Evolutionary conservation across 495 filamentous ascomycete genomes (phyloP).

Genomic region (Physcia stellaris): DNA sequence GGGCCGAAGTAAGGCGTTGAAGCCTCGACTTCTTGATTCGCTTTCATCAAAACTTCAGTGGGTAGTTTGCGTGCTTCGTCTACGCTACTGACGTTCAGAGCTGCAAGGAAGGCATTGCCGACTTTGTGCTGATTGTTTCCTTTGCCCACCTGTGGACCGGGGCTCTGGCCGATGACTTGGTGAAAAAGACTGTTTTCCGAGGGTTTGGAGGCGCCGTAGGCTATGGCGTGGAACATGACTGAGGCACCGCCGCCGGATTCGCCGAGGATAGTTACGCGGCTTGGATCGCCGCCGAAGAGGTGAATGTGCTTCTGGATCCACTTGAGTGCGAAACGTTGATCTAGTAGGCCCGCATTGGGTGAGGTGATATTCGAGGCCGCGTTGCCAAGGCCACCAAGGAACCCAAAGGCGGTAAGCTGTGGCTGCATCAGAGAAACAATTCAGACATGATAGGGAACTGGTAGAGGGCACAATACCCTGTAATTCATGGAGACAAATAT

Average conservation of each 20-base stretch:
- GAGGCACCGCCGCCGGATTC: slow-evolving; percentile 54
- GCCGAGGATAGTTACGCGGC: slow-evolving; percentile 49
- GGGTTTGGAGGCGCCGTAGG: slow-evolving; percentile 33
- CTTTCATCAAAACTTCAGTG: slow-evolving; percentile 27
- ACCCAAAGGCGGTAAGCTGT: slow-evolving; percentile 52
- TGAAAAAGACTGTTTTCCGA: slow-evolving; percentile 32
- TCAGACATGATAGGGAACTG: neutral
- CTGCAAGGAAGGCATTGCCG: slow-evolving; percentile 29
- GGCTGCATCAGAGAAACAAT: no score
- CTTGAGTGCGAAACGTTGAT: slow-evolving; percentile 53
- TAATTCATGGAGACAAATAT: slow-evolving; percentile 56
- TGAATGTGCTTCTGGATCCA: slow-evolving; percentile 62
- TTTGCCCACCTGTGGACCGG: slow-evolving; percentile 28
- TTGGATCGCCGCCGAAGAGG: slow-evolving; percentile 54
- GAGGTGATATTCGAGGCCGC: no score
- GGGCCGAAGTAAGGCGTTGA: no score
- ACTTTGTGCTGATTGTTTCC: slow-evolving; percentile 28
- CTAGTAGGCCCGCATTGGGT: slow-evolving; percentile 55
- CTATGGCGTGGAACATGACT: slow-evolving; percentile 53
- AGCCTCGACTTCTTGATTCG: no score
- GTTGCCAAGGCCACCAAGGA: slow-evolving; percentile 31
- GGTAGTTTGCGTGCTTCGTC: slow-evolving; percentile 35
- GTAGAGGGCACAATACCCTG: slow-evolving; percentile 23
- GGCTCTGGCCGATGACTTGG: slow-evolving; percentile 36
- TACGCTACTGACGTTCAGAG: slow-evolving; percentile 36